These are phyloP conservation scores for Tolypocladium tundrense DNA, from an alignment of 2,329 filamentous ascomycete genomes.

Conservation along the genomic window DNA sequence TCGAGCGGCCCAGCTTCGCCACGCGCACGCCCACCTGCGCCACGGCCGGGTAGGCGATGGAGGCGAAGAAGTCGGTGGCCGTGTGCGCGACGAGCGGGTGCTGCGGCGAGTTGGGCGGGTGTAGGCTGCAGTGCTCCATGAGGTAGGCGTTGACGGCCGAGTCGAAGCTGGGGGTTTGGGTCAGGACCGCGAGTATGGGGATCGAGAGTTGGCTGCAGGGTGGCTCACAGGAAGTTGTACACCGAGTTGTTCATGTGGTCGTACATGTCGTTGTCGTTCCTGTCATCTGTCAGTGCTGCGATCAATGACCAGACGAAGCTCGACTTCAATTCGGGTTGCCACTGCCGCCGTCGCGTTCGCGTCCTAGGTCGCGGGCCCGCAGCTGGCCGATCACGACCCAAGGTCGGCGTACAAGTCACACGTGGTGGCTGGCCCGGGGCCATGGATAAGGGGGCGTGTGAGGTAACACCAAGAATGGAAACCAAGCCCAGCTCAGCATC, in stretches of 20 bases:
- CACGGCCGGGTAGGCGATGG: constrained; percentile 70
- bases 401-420: neutral
- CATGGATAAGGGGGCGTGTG: neutral
- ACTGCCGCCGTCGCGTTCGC: neutral
- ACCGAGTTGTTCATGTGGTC: constrained; percentile 86
- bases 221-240: constrained; percentile 62
- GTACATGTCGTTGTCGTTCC: constrained; percentile 94
- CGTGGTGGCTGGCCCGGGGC: neutral
- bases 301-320: neutral
- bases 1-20: constrained; percentile 73
- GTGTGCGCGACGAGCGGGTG: constrained; percentile 80
- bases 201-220: neutral
- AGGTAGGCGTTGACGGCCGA: constrained; percentile 85
- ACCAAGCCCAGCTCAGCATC: neutral
- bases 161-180: constrained; percentile 52
- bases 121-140: constrained; percentile 63
- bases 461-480: neutral
- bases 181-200: neutral
- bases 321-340: neutral
- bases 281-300: constrained; percentile 19
- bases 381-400: neutral
- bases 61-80: constrained; percentile 75
- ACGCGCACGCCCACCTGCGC: constrained; percentile 76
- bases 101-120: constrained; percentile 59
- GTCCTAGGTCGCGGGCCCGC: neutral